Evolutionary conservation across 345 rosid species (phyloP).

Genomic region (Isatis tinctoria): DNA sequence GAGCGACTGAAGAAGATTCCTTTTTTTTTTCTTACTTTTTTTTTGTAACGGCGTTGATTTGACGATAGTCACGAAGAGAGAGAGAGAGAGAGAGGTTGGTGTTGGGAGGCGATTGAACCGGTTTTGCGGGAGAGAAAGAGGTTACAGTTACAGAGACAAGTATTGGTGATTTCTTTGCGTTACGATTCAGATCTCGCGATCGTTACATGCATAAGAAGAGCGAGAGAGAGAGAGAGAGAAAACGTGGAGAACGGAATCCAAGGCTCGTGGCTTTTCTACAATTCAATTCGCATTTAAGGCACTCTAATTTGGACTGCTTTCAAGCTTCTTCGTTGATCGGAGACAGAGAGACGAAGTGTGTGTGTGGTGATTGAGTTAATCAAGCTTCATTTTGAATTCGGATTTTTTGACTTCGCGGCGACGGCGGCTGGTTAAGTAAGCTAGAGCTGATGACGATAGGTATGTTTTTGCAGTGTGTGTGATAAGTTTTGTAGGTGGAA

Average conservation of each 20-base stretch:
- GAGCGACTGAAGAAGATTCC: not conserved
- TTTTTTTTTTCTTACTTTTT: not conserved
- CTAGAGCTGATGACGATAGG: constrained; percentile 45
- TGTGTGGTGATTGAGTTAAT: not conserved
- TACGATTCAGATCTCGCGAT: constrained; percentile 41
- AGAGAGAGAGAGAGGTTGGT: not conserved
- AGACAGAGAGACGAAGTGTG: not conserved
- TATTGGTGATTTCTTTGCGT: constrained; percentile 32
- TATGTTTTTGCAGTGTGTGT: constrained; percentile 36
- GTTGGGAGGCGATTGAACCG: not conserved
- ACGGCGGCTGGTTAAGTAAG: too few relatives aligned
- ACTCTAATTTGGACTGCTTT: not conserved
- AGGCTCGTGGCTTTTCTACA: constrained; percentile 5
- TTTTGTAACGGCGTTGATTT: constrained; percentile 11
- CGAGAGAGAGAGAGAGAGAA: constrained; percentile 2
- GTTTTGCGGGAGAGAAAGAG: not conserved
- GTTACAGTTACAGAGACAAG: constrained; percentile 26
- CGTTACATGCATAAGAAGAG: constrained; percentile 25
- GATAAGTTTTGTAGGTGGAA: constrained; percentile 6
- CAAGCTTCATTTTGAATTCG: too few relatives aligned
- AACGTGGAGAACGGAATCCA: constrained; percentile 19
- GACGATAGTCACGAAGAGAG: constrained; percentile 34
- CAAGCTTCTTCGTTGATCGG: not conserved
- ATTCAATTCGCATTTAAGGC: constrained; percentile 12
- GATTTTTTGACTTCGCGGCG: too few relatives aligned